Conservation (phyloP, 176 grass and related monocot species). For the Olyra latifolia region DNA sequence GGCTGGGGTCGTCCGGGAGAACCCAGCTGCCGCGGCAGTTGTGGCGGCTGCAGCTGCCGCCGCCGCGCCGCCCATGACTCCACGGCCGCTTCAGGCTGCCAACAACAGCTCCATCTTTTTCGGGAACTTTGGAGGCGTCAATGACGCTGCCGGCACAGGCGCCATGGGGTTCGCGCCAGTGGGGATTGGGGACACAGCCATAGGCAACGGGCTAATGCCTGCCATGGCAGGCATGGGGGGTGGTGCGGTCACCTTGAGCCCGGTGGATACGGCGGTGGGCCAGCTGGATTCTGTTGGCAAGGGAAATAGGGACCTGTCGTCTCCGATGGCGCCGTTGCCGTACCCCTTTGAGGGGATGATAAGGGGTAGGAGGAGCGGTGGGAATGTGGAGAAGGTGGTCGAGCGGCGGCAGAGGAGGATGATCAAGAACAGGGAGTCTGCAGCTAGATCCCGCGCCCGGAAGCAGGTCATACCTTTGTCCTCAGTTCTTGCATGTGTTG, state of each 20-base stretch:
- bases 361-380: conserved; percentile 49
- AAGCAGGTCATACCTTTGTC: conserved; percentile 57
- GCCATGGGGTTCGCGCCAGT: conserved; percentile 35
- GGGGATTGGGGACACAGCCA: conserved; percentile 45
- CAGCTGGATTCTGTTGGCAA: conserved; percentile 51
- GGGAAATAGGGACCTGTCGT: conserved; percentile 55
- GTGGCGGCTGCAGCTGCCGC: neutral
- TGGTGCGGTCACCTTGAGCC: conserved; percentile 13
- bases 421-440: conserved; percentile 89
- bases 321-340: conserved; percentile 42
- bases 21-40: neutral
- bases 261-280: conserved; percentile 26
- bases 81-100: conserved; percentile 30
- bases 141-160: neutral
- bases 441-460: conserved; percentile 68
- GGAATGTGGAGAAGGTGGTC: conserved; percentile 66
- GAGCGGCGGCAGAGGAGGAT: conserved; percentile 82
- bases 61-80: conserved; percentile 5
- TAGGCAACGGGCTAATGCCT: conserved; percentile 37
- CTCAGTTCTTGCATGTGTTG: conserved; percentile 29
- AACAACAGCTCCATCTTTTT: conserved; percentile 44
- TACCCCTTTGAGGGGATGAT: conserved; percentile 54
- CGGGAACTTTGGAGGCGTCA: conserved; percentile 33
- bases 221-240: conserved; percentile 15
- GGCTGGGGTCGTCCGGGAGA: conserved; percentile 70